These are phyloP conservation scores for Aciculosporium take DNA, from an alignment of 2,329 filamentous ascomycete species.

Conservation along the genomic window DNA sequence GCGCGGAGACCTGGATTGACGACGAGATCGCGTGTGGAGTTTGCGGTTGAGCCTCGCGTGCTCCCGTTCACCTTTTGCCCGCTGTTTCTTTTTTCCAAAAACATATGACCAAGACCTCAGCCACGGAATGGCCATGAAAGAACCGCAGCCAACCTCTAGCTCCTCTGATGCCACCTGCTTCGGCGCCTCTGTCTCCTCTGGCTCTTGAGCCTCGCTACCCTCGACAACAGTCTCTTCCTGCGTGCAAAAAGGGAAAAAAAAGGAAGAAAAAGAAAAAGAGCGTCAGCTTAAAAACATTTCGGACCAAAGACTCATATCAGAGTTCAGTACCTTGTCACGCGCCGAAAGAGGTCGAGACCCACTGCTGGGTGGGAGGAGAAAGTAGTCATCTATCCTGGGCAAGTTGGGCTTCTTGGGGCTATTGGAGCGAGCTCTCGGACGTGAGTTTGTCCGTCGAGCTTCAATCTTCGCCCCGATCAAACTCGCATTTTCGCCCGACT, in stretches of 20 bases:
- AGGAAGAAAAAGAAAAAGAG: too few relatives aligned
- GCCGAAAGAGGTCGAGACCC: not conserved
- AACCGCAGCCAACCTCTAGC: not conserved
- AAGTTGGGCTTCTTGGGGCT: not conserved
- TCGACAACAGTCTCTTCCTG: not conserved
- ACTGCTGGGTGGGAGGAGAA: not conserved
- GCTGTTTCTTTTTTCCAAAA: constrained; percentile 12
- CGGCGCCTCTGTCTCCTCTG: not conserved
- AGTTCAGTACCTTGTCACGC: not conserved
- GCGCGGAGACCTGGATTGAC: constrained; percentile 25
- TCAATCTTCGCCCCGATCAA: not conserved
- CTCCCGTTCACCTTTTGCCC: constrained; percentile 19
- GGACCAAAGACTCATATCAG: not conserved
- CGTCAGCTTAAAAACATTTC: not conserved
- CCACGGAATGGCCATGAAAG: constrained; percentile 3
- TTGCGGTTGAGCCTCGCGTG: constrained; percentile 18
- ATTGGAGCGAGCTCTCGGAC: not conserved
- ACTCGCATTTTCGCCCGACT: not conserved
- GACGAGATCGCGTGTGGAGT: constrained; percentile 27
- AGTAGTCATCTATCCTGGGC: not conserved
- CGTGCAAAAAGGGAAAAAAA: too few relatives aligned
- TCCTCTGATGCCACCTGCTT: too few relatives aligned
- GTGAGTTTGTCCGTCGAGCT: not conserved
- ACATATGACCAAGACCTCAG: constrained; percentile 10
- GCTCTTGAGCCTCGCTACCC: not conserved